Evolutionary conservation across 306 rosid species (phyloP).

Genomic region (Oxytropis ochrocephala): DNA sequence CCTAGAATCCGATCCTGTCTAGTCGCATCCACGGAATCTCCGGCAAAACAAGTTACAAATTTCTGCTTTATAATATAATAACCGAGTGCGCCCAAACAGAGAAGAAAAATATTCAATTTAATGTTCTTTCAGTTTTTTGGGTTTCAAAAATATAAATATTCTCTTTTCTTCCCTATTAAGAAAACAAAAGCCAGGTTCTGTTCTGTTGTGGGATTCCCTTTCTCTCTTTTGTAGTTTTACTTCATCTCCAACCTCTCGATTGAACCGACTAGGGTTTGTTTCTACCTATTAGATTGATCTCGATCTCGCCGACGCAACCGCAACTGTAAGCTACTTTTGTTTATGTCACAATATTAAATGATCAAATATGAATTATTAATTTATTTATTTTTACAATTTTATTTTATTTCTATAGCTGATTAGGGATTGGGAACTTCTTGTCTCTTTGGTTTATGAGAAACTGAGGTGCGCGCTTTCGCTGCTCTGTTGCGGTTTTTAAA

Average conservation of each 20-base stretch:
- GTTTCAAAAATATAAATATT: neutral
- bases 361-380: slow-evolving; percentile 5
- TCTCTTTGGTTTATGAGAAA: slow-evolving; percentile 14
- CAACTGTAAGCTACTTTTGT: slow-evolving; percentile 36
- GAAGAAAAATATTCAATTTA: neutral
- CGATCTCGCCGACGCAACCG: slow-evolving; percentile 29
- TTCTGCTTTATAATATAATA: neutral
- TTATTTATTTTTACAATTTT: neutral
- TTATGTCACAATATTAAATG: neutral
- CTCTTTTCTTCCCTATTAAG: slow-evolving; percentile 2
- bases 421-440: neutral
- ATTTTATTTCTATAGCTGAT: slow-evolving; percentile 6
- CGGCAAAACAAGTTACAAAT: neutral
- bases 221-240: neutral
- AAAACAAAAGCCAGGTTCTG: neutral
- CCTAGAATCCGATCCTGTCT: slow-evolving; percentile 16
- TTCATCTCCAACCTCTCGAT: neutral
- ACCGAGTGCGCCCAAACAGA: neutral
- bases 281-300: slow-evolving; percentile 29
- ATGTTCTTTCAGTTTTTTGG: neutral
- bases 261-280: slow-evolving; percentile 55
- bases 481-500: neutral
- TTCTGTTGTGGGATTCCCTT: slow-evolving; percentile 17
- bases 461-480: neutral
- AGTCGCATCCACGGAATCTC: slow-evolving; percentile 9